Evolutionary conservation across 148 eudicot species (phyloP), one percentile per base, ranked within the genome.

Genomic region (Chenopodium berlandieri): DNA sequence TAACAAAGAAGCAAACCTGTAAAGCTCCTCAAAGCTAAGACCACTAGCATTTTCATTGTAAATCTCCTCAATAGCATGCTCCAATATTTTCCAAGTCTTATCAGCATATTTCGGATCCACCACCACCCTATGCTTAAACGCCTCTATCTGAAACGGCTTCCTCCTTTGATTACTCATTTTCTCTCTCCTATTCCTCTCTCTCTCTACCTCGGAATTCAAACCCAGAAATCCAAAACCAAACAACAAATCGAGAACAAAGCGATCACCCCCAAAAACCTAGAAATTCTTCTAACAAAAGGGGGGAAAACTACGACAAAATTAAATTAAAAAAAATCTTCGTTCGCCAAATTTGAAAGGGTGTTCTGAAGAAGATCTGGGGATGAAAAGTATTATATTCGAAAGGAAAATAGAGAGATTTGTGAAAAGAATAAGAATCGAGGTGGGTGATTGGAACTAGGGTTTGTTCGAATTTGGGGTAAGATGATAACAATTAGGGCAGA

Each of bases 21-120:
- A 91, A 22, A 93, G 90, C 86, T 91, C 95, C 89, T 93, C 94
- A 74, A 91, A 93, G 79, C 93, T 91, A 65, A 93, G 92, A 22
- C 91, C 92, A 84, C 92, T 90, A 60, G 94, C 91, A 82, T 93
- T 93, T 64, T 89, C 91, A 85, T 93, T 93, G 75, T 93, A 91
- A 83, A 93, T 93, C 88, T 93, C 92, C 73, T 86, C 88, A 80
- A 91, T 93, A 14, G 97, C 94, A 82, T 93, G 92, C 71, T 93
- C 97, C 65, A 93, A 69, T n/a, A 91, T 83, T 87, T 85, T 93
- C 97, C 97, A 93, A 2, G 93, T 93, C 86, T 89, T 93, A 1
- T 93, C 97, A 4, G 94, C 92, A 71, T 91, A 93, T 82, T 93
- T 90, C 9, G 94, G 93, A 89, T 93, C 97, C 73, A 93, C 92